phyloP scores from a whole-genome alignment of 176 grass and related monocot genomes.

The Oryza coarctata region DNA sequence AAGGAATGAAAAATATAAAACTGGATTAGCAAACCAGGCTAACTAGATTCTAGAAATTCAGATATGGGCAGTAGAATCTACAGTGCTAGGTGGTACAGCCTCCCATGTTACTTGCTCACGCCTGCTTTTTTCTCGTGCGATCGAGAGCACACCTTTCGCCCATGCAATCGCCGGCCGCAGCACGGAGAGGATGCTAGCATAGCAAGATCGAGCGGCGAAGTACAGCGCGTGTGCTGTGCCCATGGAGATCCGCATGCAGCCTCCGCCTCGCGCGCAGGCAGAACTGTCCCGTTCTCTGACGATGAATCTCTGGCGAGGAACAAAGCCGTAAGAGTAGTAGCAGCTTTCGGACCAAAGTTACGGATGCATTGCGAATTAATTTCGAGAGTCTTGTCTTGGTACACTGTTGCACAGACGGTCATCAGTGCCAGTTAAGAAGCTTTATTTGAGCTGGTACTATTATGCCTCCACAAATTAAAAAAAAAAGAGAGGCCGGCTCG shows the following conservation, averaged over 20 bases:
- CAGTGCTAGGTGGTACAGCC: not conserved
- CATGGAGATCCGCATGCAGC: not conserved
- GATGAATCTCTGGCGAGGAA: not conserved
- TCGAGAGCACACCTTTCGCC: not conserved
- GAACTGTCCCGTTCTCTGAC: not conserved
- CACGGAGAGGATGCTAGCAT: not conserved
- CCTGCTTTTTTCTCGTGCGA: constrained; percentile 23
- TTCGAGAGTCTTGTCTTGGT: too few relatives aligned
- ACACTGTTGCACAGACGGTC: too few relatives aligned
- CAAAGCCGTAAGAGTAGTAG: too few relatives aligned
- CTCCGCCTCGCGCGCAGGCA: not conserved
- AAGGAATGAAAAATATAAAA: not conserved
- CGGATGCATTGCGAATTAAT: not conserved
- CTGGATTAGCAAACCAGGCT: too few relatives aligned
- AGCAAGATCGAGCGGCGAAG: not conserved
- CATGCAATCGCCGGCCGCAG: not conserved
- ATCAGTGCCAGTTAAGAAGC: too few relatives aligned
- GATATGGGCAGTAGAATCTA: not conserved
- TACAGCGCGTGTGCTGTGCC: not conserved
- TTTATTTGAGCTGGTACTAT: too few relatives aligned
- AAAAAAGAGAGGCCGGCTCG: too few relatives aligned
- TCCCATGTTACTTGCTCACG: not conserved
- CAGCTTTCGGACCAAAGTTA: not conserved
- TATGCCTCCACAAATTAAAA: too few relatives aligned
- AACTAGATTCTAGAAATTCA: too few relatives aligned